Evolutionary conservation across 768 basidiomycete genomes (phyloP), one percentile per base, ranked within the genome.

Genomic region (Amanita subjunquillea): DNA sequence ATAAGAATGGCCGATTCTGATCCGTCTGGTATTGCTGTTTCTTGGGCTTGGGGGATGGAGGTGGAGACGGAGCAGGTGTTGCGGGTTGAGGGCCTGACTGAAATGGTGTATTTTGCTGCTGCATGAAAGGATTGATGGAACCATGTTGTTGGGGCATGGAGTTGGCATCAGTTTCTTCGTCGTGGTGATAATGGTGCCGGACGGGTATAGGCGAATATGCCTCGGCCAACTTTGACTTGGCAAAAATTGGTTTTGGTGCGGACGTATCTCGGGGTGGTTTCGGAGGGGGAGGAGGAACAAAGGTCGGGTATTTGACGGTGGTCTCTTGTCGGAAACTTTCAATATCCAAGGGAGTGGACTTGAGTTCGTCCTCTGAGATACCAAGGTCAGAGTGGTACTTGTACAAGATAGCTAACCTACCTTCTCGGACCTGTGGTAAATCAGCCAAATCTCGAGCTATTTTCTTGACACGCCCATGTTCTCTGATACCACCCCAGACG

Each of bases 21-120:
- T 99, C 96, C 0, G 96, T 99, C 63, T 98, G 96, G 65, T 91
- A 99, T 64, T 95, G 91, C 63, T 95, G 95, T 65, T 98, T 97
- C 73, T 99, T 99, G 8, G 90, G 91, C 62, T 95, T 97, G 2
- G 83, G 88, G 32, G 72, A 73, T 1, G 79, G 78, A 6, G 82
- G 78, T 3, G 90, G 89, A 0, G 91, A 82, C 2, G 94, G 92
- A 23, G 92, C 91, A 5, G 94, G 94, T 3, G 94, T 98, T 10
- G 83, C 79, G 1, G 91, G 84, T 61, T 88, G 87, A 42, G 60
- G 60, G 36, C 61, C 58, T 29, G 59, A 43, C 36, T 60, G 60
- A 34, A 53, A 53, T 13, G 51, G 51, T 48, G 59, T 61, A 50
- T 69, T 67, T 49, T 68, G 70, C 41, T 63, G 58, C 58, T 58